phyloP scores from a whole-genome alignment of 2,329 filamentous ascomycete genomes.

The Chrysoporthe puriensis region DNA sequence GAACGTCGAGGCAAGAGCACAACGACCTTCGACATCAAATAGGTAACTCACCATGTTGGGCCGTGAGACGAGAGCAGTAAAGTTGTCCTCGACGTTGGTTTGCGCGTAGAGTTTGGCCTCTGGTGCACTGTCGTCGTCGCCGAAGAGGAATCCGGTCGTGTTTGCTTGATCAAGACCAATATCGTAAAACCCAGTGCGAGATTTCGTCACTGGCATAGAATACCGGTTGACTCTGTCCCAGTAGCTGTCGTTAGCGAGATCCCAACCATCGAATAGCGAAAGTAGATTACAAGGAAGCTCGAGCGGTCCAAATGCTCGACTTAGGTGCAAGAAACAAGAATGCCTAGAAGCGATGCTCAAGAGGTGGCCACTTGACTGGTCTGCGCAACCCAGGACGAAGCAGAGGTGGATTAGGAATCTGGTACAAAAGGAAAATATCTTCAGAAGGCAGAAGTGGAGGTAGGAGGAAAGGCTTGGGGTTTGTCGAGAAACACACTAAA shows the following conservation, averaged over 20 bases:
- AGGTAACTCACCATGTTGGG: conserved; percentile 48
- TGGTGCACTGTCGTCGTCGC: conserved; percentile 70
- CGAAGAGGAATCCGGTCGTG: conserved; percentile 83
- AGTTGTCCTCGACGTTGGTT: conserved; percentile 78
- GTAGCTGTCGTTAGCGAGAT: conserved; percentile 14
- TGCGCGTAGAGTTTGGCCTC: conserved; percentile 72
- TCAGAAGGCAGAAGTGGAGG: background rate
- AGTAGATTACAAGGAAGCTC: conserved; percentile 1
- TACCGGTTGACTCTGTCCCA: conserved; percentile 76
- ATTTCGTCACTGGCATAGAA: conserved; percentile 85
- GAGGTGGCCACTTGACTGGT: background rate
- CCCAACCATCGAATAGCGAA: background rate
- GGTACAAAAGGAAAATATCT: background rate
- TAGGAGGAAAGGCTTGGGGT: background rate
- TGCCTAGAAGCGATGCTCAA: conserved; percentile 4
- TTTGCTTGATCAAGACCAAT: conserved; percentile 80
- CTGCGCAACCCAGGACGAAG: background rate
- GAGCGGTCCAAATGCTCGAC: background rate
- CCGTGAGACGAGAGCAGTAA: conserved; percentile 79
- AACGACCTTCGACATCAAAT: background rate
- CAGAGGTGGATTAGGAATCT: background rate
- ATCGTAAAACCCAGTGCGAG: conserved; percentile 69
- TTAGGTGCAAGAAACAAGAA: background rate
- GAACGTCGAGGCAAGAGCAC: background rate
- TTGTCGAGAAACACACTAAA: conserved; percentile 13